Evolutionary conservation across 2,329 filamentous ascomycete species (phyloP), one percentile per base, ranked within the genome.

Genomic region (Cryphonectria carpinicola): DNA sequence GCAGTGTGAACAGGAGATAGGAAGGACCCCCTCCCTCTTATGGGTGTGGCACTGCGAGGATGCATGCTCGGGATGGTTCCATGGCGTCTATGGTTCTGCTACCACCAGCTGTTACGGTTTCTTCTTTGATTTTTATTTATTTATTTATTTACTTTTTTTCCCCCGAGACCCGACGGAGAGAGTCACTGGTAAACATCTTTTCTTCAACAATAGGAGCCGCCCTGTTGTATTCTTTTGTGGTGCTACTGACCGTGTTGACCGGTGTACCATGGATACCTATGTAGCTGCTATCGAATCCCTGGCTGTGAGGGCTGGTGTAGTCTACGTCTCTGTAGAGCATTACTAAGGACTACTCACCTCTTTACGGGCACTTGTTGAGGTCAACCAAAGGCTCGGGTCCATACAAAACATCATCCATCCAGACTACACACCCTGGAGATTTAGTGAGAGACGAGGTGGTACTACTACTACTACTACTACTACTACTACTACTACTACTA

Each of bases 11-110:
- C 13, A 32, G 61, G 46, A n/a, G 41, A 64, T 25, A 17, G n/a
- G 22, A n/a, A 46, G 61, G n/a, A 39, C 4, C 37, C 4, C 37
- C 8, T 25, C 19, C 41, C 39, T 22, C 37, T 62, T 63, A 35
- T 19, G 17, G 43, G 65, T 66, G 67, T 56, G 68, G 28, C 54
- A 49, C 58, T 65, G 49, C 66, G 63, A 69, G 58, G 19, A 25
- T 62, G 68, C 54, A 67, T 67, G 65, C 56, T 43, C 56, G 65
- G 37, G 68, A 46, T 66, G 71, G 71, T 71, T 66, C 63, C 46
- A 68, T 69, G 71, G 71, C 71, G 71, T 72, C 69, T 67, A 65
- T 39, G 65, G 58, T 46, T 58, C 46, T 67, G 41, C 22, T 60
- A 49, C 41, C 11, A 65, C 63, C 28, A 28, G 63, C 63, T 52